phyloP scores from a whole-genome alignment of 1,284 basidiomycete genomes.

The Tylopilus orsonianus region DNA sequence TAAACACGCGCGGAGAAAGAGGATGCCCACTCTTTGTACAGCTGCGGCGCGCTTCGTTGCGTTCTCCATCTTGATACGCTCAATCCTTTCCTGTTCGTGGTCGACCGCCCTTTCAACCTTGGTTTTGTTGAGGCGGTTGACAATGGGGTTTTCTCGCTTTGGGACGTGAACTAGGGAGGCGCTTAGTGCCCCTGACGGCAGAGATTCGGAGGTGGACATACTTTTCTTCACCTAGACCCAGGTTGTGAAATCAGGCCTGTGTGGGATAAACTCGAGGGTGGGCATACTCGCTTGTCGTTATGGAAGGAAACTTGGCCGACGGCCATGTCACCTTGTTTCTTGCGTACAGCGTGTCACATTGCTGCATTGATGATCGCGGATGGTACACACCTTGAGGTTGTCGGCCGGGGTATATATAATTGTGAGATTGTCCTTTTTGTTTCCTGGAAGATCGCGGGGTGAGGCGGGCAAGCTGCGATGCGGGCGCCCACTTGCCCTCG shows the following conservation, averaged over 20 bases:
- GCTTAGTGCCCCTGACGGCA: slow-evolving; percentile 2
- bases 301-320: slow-evolving; percentile 95
- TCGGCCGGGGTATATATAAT: slow-evolving; percentile 93
- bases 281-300: slow-evolving; percentile 75
- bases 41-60: slow-evolving; percentile 67
- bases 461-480: background rate
- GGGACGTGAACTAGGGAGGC: slow-evolving; percentile 63
- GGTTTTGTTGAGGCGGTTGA: slow-evolving; percentile 95
- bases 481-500: slow-evolving; percentile 61
- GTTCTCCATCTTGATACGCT: slow-evolving; percentile 78
- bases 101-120: slow-evolving; percentile 85
- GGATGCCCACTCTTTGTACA: slow-evolving; percentile 50
- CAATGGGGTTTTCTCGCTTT: slow-evolving; percentile 84
- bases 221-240: slow-evolving; percentile 71
- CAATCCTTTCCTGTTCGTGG: slow-evolving; percentile 86
- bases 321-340: slow-evolving; percentile 98
- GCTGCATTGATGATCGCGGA: background rate
- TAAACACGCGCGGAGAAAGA: background rate
- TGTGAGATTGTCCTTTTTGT: slow-evolving; percentile 93
- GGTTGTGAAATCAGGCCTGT: background rate
- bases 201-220: slow-evolving; percentile 31
- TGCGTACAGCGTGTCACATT: slow-evolving; percentile 8
- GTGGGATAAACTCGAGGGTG: background rate
- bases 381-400: slow-evolving; percentile 74
- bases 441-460: slow-evolving; percentile 54